Base-by-base conservation (phyloP, 169 alveolate species). In the Plasmodium chabaudi region DNA sequence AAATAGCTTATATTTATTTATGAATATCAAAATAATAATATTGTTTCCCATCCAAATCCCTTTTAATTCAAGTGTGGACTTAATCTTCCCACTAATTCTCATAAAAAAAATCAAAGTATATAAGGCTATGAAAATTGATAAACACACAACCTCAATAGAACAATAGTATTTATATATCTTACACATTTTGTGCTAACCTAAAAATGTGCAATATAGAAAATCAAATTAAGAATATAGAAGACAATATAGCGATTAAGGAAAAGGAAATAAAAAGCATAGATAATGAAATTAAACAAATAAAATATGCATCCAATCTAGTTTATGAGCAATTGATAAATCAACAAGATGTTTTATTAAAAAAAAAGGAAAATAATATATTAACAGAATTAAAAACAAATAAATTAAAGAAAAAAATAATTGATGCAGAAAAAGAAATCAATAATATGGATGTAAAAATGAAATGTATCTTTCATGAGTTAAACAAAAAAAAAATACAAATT, bases 301-400 rank as follows among this genome's bases (percentile, higher is more conserved):
- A 67, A 79, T 39, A 55, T 27, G 42, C n/a, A 9, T 67, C 89
- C n/a, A 67, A 53, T 34, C 12, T 21, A 34, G 23, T 67, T 67
- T 79, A 79, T 49, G 89, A 79, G 56, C 67, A 79, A n/a, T 34
- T 79, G n/a, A 79, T 79, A 79, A 68, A 67, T 12, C 89, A 79
- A 23, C 57, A 79, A 79, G 89, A 65, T 9, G 53, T 79, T 65
- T 70, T 79, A 60, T 61, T 79, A 12, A 67, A 55, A 60, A 59
- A 61, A 56, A 64, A 56, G 34, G 55, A 79, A 79, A 6, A 65
- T 55, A 67, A 79, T 61, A 70, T 79, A 15, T 23, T 79, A 47
- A 67, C 51, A 17, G 89, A 79, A 25, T 53, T 79, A n/a, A 79
- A 79, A 68, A 65, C 57, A 42, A 79, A 79, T 67, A 39, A 60